These are phyloP conservation scores for Fusarium sp. DNA, from an alignment of 2,329 filamentous ascomycete species.

Conservation along the genomic window DNA sequence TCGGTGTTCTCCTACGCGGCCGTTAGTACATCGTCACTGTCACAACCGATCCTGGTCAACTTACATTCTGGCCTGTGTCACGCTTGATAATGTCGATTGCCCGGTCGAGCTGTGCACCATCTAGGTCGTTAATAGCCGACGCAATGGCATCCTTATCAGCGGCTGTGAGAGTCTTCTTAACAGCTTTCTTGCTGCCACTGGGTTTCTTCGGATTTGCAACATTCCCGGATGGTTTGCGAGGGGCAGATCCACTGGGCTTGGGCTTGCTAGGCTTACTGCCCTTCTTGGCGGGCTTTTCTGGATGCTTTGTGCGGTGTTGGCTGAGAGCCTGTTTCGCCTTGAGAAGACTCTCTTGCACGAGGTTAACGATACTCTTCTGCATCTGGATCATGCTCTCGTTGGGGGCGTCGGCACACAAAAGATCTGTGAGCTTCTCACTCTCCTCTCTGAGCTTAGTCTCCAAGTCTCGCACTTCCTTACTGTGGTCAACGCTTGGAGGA, in stretches of 20 bases:
- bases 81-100: constrained; percentile 92
- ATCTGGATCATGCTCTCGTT: constrained; percentile 67
- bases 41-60: constrained; percentile 47
- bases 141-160: constrained; percentile 94
- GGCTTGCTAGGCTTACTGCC: constrained; percentile 70
- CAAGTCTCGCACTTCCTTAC: constrained; percentile 64
- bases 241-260: constrained; percentile 52
- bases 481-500: constrained; percentile 56
- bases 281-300: constrained; percentile 70
- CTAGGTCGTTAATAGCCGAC: constrained; percentile 83
- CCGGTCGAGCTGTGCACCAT: constrained; percentile 80
- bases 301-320: constrained; percentile 59
- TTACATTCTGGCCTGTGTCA: constrained; percentile 82
- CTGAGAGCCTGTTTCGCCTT: constrained; percentile 76
- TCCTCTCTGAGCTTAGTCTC: constrained; percentile 67
- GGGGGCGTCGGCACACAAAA: constrained; percentile 64
- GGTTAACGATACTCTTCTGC: constrained; percentile 71
- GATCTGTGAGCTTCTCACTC: constrained; percentile 67
- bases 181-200: constrained; percentile 59
- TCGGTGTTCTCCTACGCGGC: constrained; percentile 66
- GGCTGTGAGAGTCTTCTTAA: constrained; percentile 71
- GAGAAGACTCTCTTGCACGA: constrained; percentile 79
- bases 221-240: constrained; percentile 59
- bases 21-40: constrained; percentile 14
- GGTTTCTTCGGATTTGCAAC: constrained; percentile 53